Base-by-base conservation (phyloP, 805 yeast genomes). In the Scheffersomyces amazonensis region DNA sequence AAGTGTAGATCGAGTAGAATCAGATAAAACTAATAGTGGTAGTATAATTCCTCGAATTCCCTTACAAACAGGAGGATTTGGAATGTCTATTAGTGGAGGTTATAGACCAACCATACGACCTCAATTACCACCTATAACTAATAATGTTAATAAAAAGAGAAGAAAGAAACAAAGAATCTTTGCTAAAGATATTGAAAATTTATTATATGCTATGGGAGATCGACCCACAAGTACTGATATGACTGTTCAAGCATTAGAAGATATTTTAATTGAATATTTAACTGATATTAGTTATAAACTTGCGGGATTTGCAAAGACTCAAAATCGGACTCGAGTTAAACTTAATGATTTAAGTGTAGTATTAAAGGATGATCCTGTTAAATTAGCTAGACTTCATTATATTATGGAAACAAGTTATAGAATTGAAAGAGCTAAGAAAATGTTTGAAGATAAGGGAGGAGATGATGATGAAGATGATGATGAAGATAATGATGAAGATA, bases 301-400 rank as follows among this genome's bases (percentile, higher is more conserved):
- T 7, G 51, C 58, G 23, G 48, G 44, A 25, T 66, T 50, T 41
- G 69, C 75, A 8, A 48, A 56, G 32, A 51, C 66, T 7, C 72
- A 67, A 34, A 68, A 69, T 19, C 49, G 73, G 27, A 45, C 59
- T 19, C 43, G 73, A 38, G 58, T 69, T 19, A 69, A 68, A 42
- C 55, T 67, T 41, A 70, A 68, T 40, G 75, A 69, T 47, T 54
- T 69, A 38, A 69, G 67, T 17, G 64, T 66, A 49, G 65, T 64
- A 7, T 50, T 69, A 28, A 51, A 68, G 11, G 59, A 68, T 40
- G 75, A 69, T 35, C 73, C 75, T 3, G 53, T 56, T 48, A 69
- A 66, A 46, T 51, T 69, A 37, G 64, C 71, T 32, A 49, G 75
- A 36, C 50, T 66, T 48, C 60, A 64, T 42, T 66, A 67, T 42